Evolutionary conservation across 441 rosid genomes (phyloP).

Genomic region (Hypseocharis bilobata): DNA sequence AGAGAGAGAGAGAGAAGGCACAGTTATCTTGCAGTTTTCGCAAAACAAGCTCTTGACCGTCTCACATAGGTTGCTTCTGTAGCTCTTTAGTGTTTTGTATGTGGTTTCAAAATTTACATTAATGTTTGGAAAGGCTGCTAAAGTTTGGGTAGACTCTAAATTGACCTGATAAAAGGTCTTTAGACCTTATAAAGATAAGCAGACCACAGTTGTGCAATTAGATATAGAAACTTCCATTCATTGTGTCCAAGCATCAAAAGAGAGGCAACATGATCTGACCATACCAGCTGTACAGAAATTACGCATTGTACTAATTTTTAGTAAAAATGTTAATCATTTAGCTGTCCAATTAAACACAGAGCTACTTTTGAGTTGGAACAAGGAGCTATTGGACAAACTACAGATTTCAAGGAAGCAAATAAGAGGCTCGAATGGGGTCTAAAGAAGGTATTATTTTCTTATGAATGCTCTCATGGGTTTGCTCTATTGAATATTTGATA

Average conservation of each 20-base stretch:
- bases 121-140: background rate
- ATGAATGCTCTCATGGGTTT: background rate
- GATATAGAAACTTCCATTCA: background rate
- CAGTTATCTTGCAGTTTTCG: background rate
- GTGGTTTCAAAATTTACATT: background rate
- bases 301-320: background rate
- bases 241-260: background rate
- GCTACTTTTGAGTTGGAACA: conserved; percentile 80
- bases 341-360: conserved; percentile 27
- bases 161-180: background rate
- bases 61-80: background rate
- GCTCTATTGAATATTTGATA: conserved; percentile 2
- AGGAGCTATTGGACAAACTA: conserved; percentile 72
- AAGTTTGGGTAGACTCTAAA: background rate
- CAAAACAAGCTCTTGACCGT: background rate
- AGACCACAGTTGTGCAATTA: background rate
- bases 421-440: conserved; percentile 86
- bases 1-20: background rate
- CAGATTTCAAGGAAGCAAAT: conserved; percentile 82
- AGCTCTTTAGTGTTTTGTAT: background rate
- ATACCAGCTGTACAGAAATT: background rate
- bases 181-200: background rate
- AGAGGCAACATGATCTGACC: background rate
- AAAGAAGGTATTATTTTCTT: conserved; percentile 55
- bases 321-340: background rate